These are phyloP conservation scores for Penicillium canariense DNA, from an alignment of 495 filamentous ascomycete genomes.

Conservation along the genomic window DNA sequence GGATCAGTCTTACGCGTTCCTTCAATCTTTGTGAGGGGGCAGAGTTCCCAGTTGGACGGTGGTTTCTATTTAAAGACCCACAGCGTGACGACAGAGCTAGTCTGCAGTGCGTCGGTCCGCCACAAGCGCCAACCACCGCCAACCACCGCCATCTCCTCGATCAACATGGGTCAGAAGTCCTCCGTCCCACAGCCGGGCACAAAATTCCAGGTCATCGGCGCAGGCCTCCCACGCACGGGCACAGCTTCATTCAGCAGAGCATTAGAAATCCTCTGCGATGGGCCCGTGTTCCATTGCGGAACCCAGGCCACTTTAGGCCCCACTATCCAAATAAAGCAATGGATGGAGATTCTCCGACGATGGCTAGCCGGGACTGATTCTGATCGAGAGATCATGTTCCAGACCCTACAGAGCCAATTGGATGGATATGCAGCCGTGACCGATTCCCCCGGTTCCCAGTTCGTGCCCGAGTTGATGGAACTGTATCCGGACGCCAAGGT, in stretches of 20 bases:
- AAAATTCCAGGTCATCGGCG: constrained; percentile 38
- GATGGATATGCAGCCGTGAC: constrained; percentile 55
- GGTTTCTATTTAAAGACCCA: background rate
- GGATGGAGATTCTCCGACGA: constrained; percentile 19
- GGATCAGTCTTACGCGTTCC: too few relatives aligned
- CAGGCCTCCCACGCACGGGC: constrained; percentile 51
- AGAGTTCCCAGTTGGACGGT: background rate
- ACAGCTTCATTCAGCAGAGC: constrained; percentile 48
- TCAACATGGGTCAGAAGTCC: constrained; percentile 16
- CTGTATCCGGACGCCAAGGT: constrained; percentile 33
- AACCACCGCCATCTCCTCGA: too few relatives aligned
- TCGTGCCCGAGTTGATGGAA: constrained; percentile 26
- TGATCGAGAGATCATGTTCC: constrained; percentile 59
- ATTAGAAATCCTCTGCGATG: constrained; percentile 43
- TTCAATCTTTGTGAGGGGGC: too few relatives aligned
- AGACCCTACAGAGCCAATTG: constrained; percentile 48
- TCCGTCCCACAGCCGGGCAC: constrained; percentile 15
- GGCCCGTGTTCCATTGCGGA: constrained; percentile 28
- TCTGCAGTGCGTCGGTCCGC: background rate
- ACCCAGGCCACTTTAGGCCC: constrained; percentile 26
- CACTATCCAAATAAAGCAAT: constrained; percentile 18
- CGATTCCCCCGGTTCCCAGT: constrained; percentile 27
- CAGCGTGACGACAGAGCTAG: background rate
- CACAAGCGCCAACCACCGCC: background rate
- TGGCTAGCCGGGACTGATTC: constrained; percentile 9